Evolutionary conservation across 192 early-diverging fungal genomes (phyloP).

Genomic region (Spinellus fusiger): DNA sequence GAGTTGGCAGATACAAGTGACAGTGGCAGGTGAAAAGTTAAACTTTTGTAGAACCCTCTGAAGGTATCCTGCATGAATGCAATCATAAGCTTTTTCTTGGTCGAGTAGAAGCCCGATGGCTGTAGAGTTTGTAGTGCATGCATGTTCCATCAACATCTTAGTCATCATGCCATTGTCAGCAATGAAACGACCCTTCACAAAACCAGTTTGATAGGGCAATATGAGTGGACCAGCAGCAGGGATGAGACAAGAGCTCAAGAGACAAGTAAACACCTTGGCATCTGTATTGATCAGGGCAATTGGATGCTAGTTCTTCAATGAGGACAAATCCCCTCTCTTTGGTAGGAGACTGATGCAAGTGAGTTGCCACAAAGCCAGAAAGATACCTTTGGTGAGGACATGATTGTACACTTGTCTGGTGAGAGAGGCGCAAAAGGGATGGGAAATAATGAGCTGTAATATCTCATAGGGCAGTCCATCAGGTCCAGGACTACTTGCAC

Average conservation of each 20-base stretch:
- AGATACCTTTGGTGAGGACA: neutral
- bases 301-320: slow-evolving; percentile 17
- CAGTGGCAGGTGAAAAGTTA: slow-evolving; percentile 7
- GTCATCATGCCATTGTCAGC: slow-evolving; percentile 15
- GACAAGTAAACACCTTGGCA: slow-evolving; percentile 16
- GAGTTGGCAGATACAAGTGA: neutral
- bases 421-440: neutral
- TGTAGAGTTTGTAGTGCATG: neutral
- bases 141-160: neutral
- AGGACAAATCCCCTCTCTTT: slow-evolving; percentile 24
- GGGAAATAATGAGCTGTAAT: neutral
- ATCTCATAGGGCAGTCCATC: slow-evolving; percentile 12
- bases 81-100: slow-evolving; percentile 28
- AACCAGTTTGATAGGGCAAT: slow-evolving; percentile 11
- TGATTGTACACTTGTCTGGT: neutral
- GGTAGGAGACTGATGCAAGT: slow-evolving; percentile 19
- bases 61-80: slow-evolving; percentile 18
- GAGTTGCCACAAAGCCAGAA: neutral
- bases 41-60: neutral
- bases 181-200: slow-evolving; percentile 12
- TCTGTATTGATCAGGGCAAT: slow-evolving; percentile 19
- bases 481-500: slow-evolving; percentile 3
- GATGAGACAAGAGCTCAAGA: neutral
- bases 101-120: slow-evolving; percentile 20
- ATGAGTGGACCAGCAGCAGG: neutral